Evolutionary conservation across 768 basidiomycete species (phyloP), one percentile per base, ranked within the genome.

Genomic region (Amanita rimosa): DNA sequence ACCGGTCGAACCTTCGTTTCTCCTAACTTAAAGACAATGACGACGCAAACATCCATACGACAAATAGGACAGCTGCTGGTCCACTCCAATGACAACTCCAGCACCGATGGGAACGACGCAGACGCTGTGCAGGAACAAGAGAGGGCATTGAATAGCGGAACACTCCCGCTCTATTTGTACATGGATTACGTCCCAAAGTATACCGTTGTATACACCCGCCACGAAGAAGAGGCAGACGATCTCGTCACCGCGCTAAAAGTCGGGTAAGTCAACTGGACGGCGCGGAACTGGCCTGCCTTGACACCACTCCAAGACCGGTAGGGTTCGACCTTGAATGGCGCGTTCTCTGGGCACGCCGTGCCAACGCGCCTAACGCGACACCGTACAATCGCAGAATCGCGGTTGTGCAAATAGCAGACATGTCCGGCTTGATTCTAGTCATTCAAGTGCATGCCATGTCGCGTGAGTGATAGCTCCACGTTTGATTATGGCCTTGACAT

Each of bases 311-410:
- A 40, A 62, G 59, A 11, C 60, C 66, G n/a, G 26, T 67, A 17
- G 64, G 61, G 10, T 57, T 66, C 29, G 66, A 67, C 49, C 56
- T 65, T 39, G 66, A 67, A 50, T 67, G 66, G 66, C 58, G 60
- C 22, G 61, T 62, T 33, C 44, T 59, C 16, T 57, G 48, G 14
- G 49, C 47, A 5, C 47, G 51, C 13, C 35, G 46, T 4, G 52
- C 44, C 8, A 38, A 42, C 6, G 19, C 44, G n/a, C 17, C 44
- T 1, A 44, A 51, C 9, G 26, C 38, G 14, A 35, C 10, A 7
- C 33, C 43, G 3, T 21, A 44, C 10, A 60, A 64, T 33, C 50
- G 61, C 8, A 53, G 56, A 37, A 56, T 55, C 24, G 64, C 66
- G 1, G 58, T 66, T 16, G 57, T 66, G 24, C 66, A 67, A 51